These are phyloP conservation scores for Dentipellis fragilis DNA, from an alignment of 768 basidiomycete species.

Conservation along the genomic window DNA sequence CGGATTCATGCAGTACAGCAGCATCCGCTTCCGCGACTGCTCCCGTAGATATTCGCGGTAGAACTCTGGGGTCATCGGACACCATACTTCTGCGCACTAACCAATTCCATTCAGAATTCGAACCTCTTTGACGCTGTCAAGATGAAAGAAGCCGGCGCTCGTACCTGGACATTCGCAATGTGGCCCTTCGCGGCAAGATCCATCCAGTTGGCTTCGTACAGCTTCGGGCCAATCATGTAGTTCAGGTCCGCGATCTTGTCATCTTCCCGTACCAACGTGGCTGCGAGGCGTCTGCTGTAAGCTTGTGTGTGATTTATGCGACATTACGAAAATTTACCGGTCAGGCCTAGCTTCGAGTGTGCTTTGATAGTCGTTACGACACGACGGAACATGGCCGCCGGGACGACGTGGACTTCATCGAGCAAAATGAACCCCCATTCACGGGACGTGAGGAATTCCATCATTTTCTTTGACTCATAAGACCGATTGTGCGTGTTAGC, in stretches of 20 bases:
- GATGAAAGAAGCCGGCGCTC: constrained; percentile 13
- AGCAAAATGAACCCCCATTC: constrained; percentile 99
- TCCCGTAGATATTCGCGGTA: constrained; percentile 95
- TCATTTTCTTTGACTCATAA: constrained; percentile 99
- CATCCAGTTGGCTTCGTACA: constrained; percentile 99
- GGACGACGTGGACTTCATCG: constrained; percentile 98
- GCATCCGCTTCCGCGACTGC: constrained; percentile 86
- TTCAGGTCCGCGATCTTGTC: constrained; percentile 98
- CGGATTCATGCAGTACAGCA: constrained; percentile 99
- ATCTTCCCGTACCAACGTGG: constrained; percentile 96
- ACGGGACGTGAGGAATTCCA: constrained; percentile 96
- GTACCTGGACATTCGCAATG: constrained; percentile 98
- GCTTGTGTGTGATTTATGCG: neutral
- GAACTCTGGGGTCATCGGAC: constrained; percentile 99
- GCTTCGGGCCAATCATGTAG: constrained; percentile 98
- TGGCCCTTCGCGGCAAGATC: constrained; percentile 98
- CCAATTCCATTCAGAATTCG: constrained; percentile 1
- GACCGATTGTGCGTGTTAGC: constrained; percentile 97
- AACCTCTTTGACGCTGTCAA: neutral
- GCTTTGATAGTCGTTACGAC: constrained; percentile 99
- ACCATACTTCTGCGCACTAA: constrained; percentile 99
- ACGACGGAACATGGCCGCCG: constrained; percentile 95
- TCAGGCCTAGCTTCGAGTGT: constrained; percentile 94
- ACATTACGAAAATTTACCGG: constrained; percentile 44
- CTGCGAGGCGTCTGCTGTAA: constrained; percentile 28